phyloP scores from a whole-genome alignment of 805 yeast genomes.

The Clavispora carvajalis region DNA sequence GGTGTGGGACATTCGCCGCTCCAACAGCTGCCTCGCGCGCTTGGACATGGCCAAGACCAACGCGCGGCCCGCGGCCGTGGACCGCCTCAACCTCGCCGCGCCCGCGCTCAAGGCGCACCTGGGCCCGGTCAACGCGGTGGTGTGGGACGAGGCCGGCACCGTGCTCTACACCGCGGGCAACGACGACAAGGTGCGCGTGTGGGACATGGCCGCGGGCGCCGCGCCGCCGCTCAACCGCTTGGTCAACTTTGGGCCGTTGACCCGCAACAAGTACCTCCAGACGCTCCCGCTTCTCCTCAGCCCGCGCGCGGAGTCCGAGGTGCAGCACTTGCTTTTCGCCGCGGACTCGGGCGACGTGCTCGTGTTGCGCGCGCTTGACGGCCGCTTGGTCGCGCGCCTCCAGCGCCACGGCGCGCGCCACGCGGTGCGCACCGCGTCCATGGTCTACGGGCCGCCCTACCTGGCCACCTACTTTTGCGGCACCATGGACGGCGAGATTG shows the following conservation, averaged over 20 bases:
- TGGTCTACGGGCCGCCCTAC: constrained; percentile 44
- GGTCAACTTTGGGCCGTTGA: constrained; percentile 72
- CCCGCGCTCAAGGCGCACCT: constrained; percentile 60
- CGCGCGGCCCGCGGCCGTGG: constrained; percentile 9
- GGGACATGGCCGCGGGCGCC: constrained; percentile 52
- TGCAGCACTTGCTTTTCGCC: constrained; percentile 61
- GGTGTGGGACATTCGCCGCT: constrained; percentile 80
- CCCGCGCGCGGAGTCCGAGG: constrained; percentile 46
- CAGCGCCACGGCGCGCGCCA: constrained; percentile 38
- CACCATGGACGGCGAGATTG: constrained; percentile 61
- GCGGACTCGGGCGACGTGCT: constrained; percentile 71
- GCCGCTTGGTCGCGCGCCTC: constrained; percentile 57
- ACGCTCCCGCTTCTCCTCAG: constrained; percentile 49
- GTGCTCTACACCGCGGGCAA: constrained; percentile 63
- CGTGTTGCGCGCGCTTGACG: constrained; percentile 54
- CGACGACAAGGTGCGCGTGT: constrained; percentile 74
- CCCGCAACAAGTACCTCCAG: constrained; percentile 55
- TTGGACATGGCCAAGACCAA: constrained; percentile 53
- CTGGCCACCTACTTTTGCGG: constrained; percentile 52
- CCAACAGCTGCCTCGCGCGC: constrained; percentile 56
- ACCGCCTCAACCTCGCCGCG: constrained; percentile 23
- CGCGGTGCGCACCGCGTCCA: constrained; percentile 44
- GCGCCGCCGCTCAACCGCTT: constrained; percentile 52
- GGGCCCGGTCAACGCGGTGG: constrained; percentile 72
- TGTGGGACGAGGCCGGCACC: constrained; percentile 67